Percentiles rank a stretch among this genome's conserved stretches.
Evolutionary conservation across 805 yeast species (phyloP).

Genomic region (Candida silvatica): DNA sequence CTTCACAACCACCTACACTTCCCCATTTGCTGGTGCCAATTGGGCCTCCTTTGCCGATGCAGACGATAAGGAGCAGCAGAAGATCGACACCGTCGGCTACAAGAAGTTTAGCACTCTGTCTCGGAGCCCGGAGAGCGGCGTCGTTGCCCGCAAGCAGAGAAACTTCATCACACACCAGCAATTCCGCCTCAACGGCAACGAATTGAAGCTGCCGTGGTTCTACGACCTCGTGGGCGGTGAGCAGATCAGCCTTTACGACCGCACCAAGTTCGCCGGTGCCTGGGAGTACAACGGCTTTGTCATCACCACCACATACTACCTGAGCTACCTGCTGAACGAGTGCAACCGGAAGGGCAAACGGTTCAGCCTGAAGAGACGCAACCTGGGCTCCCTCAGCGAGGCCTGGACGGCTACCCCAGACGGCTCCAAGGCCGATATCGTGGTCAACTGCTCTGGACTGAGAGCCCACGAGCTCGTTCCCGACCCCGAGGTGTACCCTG

Average conservation of each 20-base stretch:
- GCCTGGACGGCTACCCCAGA: conserved; percentile 34
- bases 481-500: conserved; percentile 36
- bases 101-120: conserved; percentile 37
- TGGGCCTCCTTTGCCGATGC: conserved; percentile 54
- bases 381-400: conserved; percentile 36
- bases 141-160: conserved; percentile 21
- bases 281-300: conserved; percentile 30
- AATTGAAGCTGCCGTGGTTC: conserved; percentile 39
- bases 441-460: conserved; percentile 54
- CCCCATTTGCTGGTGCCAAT: conserved; percentile 69
- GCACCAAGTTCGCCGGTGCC: conserved; percentile 29
- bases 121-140: conserved; percentile 38
- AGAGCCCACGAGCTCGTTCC: conserved; percentile 34
- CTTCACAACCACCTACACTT: conserved; percentile 38
- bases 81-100: conserved; percentile 43
- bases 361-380: conserved; percentile 34
- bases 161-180: conserved; percentile 13
- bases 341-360: conserved; percentile 41
- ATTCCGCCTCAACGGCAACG: conserved; percentile 7
- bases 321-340: conserved; percentile 28
- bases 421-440: conserved; percentile 34
- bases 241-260: conserved; percentile 24
- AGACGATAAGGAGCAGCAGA: conserved; percentile 25
- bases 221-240: conserved; percentile 31
- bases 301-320: conserved; percentile 21